Evolutionary conservation across 2,329 filamentous ascomycete species (phyloP), one percentile per base, ranked within the genome.

Genomic region (Fragosphaeria purpurea): DNA sequence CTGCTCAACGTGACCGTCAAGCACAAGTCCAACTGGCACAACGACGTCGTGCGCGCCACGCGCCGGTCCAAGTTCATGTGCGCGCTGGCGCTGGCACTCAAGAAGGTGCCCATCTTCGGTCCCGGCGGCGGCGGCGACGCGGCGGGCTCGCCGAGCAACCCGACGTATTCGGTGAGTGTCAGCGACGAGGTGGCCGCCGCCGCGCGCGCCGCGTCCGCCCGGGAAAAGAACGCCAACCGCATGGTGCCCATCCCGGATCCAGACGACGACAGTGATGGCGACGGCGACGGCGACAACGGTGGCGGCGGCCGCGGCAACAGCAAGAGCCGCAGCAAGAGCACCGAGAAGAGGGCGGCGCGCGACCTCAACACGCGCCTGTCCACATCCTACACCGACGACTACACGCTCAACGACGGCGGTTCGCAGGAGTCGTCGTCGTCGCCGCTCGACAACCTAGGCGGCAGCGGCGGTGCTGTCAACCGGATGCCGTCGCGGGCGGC

Each of bases 51-150:
- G 41, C 85, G 90, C 41, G 83, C 84, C 13, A 78, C 85, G 6
- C 82, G 90, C 48, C 83, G 91, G 54, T 94, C 86, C 65, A 97
- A 95, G 68, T 97, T 98, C 70, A 95, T 97, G 82, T 95, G 90
- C 63, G 93, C 93, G 1, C 73, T 98, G 52, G 83, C 93, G 5
- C 68, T 89, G 7, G 89, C 91, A 4, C 71, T 96, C 52, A 86
- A 88, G 68, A 89, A 85, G 69, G 77, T 98, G 13, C 91, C 90
- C 8, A 91, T 98, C 62, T 78, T 88, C 59, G 82, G 73, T 22
- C 91, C 91, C 50, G 89, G 85, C 41, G 89, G 85, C 53, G 86
- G 83, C 50, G 71, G 70, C 51, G 78, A 82, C 50, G 57, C 74
- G 39, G 69, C 83, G 3, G 82, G 82, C 52, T 79, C 77, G 41